These are phyloP conservation scores for Dendrobium chrysotoxum DNA, from an alignment of 106 monocot genomes.

Conservation along the genomic window DNA sequence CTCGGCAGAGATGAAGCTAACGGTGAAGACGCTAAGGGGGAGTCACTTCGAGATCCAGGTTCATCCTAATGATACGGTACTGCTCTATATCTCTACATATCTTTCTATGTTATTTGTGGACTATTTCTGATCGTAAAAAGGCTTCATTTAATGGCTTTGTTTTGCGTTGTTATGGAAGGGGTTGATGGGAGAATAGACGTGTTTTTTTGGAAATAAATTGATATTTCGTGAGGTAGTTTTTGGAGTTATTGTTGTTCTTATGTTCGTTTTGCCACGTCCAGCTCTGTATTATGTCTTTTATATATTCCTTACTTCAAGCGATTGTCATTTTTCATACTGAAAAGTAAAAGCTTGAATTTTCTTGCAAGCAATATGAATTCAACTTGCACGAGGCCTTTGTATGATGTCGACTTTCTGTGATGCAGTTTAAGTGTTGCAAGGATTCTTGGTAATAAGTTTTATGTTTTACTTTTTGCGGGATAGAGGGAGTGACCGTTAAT, in stretches of 20 bases:
- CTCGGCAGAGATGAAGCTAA: slow-evolving; percentile 18
- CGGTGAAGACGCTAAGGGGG: slow-evolving; percentile 26
- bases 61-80: slow-evolving; percentile 21
- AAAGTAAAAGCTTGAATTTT: background rate
- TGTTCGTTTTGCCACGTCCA: background rate
- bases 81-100: background rate
- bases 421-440: background rate
- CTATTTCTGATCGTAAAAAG: background rate
- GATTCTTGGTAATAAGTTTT: background rate
- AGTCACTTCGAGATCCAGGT: slow-evolving; percentile 25
- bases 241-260: background rate
- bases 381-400: background rate
- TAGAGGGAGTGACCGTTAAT: background rate
- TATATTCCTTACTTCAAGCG: background rate
- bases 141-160: background rate
- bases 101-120: background rate
- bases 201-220: background rate
- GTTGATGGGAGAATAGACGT: background rate
- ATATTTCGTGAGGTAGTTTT: background rate
- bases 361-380: background rate
- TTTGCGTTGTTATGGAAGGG: background rate
- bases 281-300: background rate
- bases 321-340: background rate
- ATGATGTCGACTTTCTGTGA: background rate
- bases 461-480: background rate